Percentiles rank a stretch among this genome's conserved stretches.
Conservation (phyloP, 1,139 yeast genomes). For the Sugiyamaella novakii region DNA sequence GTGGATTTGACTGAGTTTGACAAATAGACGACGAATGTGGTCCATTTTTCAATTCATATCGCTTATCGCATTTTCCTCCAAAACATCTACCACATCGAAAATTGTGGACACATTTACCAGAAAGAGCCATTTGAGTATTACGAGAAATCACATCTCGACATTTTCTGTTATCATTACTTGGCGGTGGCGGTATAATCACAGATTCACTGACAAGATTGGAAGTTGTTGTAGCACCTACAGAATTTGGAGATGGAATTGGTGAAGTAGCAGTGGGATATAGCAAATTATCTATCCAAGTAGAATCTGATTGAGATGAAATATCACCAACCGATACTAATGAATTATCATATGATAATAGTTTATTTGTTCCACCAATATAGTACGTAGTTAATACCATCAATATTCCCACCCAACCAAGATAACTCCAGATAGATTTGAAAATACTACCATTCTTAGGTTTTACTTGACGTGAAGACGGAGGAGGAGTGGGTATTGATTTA, state of each 20-base stretch:
- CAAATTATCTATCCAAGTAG: not conserved
- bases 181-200: not conserved
- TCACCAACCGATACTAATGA: not conserved
- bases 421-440: not conserved
- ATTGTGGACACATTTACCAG: not conserved
- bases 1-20: not conserved
- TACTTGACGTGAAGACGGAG: too few species aligned
- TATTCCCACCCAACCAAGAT: slow-evolving; percentile 1
- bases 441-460: not conserved
- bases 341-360: not conserved
- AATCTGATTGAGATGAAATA: not conserved
- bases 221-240: not conserved
- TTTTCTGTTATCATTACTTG: not conserved
- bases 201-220: not conserved
- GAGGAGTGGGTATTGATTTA: not conserved
- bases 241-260: not conserved
- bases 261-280: slow-evolving; percentile 1
- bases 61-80: not conserved
- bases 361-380: not conserved
- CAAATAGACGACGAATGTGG: not conserved
- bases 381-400: not conserved
- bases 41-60: not conserved
- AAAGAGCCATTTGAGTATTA: slow-evolving; percentile 8
- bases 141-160: slow-evolving; percentile 8
- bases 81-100: not conserved